These are phyloP conservation scores for Diaporthe sp. DNA, from an alignment of 2,329 filamentous ascomycete species.

Conservation along the genomic window DNA sequence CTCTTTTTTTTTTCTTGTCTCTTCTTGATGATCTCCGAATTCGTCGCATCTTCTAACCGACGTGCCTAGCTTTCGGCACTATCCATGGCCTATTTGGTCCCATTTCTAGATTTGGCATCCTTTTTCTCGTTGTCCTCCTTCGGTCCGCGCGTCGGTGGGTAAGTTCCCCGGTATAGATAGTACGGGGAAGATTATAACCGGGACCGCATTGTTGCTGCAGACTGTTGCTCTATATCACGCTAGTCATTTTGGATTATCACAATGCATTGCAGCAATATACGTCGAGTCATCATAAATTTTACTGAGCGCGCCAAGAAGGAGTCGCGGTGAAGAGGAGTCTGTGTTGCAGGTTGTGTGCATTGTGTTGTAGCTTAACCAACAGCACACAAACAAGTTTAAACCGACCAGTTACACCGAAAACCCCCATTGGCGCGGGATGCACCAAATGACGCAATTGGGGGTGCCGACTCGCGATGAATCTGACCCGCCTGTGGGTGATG, in stretches of 20 bases:
- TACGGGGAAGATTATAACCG: background rate
- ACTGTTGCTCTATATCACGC: conserved; percentile 9
- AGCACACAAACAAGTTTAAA: background rate
- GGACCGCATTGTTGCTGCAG: conserved; percentile 13
- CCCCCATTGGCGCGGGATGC: background rate
- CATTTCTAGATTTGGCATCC: background rate
- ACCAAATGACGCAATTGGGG: conserved; percentile 20
- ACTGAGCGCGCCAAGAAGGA: conserved; percentile 3
- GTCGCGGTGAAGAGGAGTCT: conserved; percentile 1
- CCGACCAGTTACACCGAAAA: background rate
- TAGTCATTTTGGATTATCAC: conserved; percentile 29
- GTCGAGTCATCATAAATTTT: conserved; percentile 22
- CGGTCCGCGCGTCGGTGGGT: background rate
- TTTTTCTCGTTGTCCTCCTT: background rate
- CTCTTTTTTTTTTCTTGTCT: background rate
- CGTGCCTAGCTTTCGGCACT: background rate
- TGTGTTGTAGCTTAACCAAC: background rate
- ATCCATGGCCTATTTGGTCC: background rate
- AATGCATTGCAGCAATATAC: conserved; percentile 24
- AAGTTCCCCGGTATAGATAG: background rate
- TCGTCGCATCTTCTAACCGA: conserved; percentile 13
- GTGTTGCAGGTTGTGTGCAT: background rate
- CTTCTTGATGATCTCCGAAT: conserved; percentile 8
- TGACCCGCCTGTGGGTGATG: conserved; percentile 13
- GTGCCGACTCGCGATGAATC: conserved; percentile 3